Conservation (phyloP, 2,329 filamentous ascomycete genomes). For the Mycosphaerella arachidis region DNA sequence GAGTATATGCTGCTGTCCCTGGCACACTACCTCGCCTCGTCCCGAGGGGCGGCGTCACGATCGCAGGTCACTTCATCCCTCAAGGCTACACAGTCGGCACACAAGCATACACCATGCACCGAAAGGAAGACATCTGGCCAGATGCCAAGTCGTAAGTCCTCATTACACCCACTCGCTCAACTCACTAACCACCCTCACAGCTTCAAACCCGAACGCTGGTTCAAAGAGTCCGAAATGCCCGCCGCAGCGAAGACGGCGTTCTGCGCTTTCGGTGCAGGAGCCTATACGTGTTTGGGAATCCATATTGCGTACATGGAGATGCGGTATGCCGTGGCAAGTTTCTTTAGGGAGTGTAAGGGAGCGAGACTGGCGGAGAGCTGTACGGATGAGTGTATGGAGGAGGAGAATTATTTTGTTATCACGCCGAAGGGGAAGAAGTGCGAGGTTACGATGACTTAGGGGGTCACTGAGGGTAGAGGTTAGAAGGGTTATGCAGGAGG, state of each 20-base stretch:
- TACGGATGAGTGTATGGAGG: conserved; percentile 25
- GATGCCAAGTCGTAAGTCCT: conserved; percentile 2
- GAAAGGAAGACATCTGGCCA: conserved; percentile 19
- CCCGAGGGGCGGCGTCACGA: conserved; percentile 21
- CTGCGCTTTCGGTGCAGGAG: conserved; percentile 27
- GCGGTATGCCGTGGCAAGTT: conserved; percentile 22
- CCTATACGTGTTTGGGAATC: conserved; percentile 26
- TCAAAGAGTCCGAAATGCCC: conserved; percentile 5
- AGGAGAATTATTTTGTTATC: conserved; percentile 30
- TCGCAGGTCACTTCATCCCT: conserved; percentile 23
- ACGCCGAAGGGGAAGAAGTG: conserved; percentile 16
- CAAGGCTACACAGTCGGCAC: conserved; percentile 23
- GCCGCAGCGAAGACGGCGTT: conserved; percentile 22
- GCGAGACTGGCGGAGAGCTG: conserved; percentile 22
- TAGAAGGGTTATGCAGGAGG: neutral
- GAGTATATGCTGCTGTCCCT: conserved; percentile 30
- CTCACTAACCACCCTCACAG: conserved; percentile 7
- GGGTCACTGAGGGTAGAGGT: neutral
- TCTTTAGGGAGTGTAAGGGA: conserved; percentile 22
- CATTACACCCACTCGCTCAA: too few species aligned
- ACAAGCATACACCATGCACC: conserved; percentile 26
- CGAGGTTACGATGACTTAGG: neutral
- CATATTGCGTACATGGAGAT: conserved; percentile 31
- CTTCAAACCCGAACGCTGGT: conserved; percentile 25
- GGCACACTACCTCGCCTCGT: conserved; percentile 27